Conservation (phyloP, 1,139 yeast genomes). For the Kodamaea ohmeri region DNA sequence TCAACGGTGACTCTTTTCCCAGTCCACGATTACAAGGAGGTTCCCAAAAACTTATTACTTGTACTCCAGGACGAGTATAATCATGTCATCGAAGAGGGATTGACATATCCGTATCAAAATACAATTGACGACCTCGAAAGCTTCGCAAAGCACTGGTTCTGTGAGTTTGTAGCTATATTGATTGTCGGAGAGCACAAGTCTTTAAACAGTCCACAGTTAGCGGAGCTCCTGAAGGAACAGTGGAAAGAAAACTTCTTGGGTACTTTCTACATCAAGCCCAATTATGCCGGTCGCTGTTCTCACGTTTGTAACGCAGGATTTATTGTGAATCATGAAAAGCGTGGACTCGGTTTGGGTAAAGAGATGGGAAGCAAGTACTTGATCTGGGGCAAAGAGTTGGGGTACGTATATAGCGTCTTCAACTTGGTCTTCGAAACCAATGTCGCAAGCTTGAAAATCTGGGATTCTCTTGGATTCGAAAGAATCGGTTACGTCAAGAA, state of each 20-base stretch:
- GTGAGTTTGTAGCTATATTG: conserved; percentile 44
- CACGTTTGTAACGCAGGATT: conserved; percentile 84
- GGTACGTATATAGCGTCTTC: conserved; percentile 77
- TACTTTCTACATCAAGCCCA: conserved; percentile 72
- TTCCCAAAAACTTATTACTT: conserved; percentile 36
- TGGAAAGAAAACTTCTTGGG: conserved; percentile 57
- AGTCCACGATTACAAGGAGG: conserved; percentile 24
- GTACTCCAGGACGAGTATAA: conserved; percentile 41
- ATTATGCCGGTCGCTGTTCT: conserved; percentile 72
- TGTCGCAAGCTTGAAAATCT: conserved; percentile 60
- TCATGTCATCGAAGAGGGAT: conserved; percentile 47
- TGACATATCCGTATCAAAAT: conserved; percentile 45
- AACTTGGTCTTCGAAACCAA: conserved; percentile 77
- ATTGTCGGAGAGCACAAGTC: conserved; percentile 35
- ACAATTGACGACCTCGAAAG: conserved; percentile 24
- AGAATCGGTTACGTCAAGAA: conserved; percentile 66
- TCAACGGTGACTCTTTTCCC: conserved; percentile 36
- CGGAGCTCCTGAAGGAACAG: conserved; percentile 18
- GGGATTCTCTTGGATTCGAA: conserved; percentile 76
- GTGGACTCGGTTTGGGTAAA: conserved; percentile 65
- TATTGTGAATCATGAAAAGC: conserved; percentile 49
- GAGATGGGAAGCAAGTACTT: conserved; percentile 61
- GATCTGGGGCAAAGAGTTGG: conserved; percentile 64
- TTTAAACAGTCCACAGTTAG: conserved; percentile 14
- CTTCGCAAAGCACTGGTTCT: conserved; percentile 44